Conservation (phyloP, 2,329 filamentous ascomycete species). For the Pseudocercospora vitis region DNA sequence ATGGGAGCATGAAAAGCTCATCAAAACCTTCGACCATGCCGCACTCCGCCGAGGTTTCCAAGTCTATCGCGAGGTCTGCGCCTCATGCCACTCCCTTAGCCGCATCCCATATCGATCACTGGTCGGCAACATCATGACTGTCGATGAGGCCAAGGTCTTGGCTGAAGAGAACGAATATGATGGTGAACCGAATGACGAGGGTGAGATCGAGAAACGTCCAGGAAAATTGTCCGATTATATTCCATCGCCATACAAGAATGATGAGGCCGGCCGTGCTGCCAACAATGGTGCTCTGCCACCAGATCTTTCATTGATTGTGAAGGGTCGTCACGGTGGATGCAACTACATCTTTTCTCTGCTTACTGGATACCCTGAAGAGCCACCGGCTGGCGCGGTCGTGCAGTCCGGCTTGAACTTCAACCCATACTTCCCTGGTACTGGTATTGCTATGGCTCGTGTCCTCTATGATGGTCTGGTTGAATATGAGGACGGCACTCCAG, state of each 20-base stretch:
- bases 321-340: constrained; percentile 95
- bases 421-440: constrained; percentile 98
- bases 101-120: constrained; percentile 91
- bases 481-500: constrained; percentile 94
- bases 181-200: constrained; percentile 94
- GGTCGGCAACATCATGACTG: constrained; percentile 88
- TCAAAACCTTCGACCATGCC: constrained; percentile 96
- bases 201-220: constrained; percentile 96
- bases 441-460: constrained; percentile 98
- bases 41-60: constrained; percentile 99
- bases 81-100: constrained; percentile 92
- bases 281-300: constrained; percentile 98
- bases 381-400: constrained; percentile 83
- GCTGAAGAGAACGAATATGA: constrained; percentile 99
- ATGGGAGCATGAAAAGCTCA: constrained; percentile 89
- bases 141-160: constrained; percentile 95
- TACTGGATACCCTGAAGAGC: constrained; percentile 96
- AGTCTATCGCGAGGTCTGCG: constrained; percentile 98
- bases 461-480: constrained; percentile 96
- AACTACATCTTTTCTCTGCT: constrained; percentile 97
- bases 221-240: constrained; percentile 99
- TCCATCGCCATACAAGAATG: constrained; percentile 94
- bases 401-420: constrained; percentile 97
- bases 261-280: constrained; percentile 94
- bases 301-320: constrained; percentile 96